A percentile compares a stretch with the other conserved stretches of the same genome.
phyloP scores from a whole-genome alignment of 1,284 basidiomycete species.

The Rhodofomes roseus region DNA sequence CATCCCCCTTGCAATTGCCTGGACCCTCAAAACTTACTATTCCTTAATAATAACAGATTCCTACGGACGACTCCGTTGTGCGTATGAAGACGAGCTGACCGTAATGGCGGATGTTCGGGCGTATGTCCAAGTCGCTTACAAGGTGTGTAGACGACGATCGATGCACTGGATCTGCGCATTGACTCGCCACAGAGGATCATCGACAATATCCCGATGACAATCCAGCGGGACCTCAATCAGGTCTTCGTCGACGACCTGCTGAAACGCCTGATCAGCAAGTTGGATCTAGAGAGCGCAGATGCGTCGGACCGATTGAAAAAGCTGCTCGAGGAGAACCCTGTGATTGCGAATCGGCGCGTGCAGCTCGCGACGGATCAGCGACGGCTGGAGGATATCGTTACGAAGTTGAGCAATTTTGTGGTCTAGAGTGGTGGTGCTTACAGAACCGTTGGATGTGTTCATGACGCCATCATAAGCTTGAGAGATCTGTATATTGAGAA shows the following conservation, averaged over 20 bases:
- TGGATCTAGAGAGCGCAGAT: conserved; percentile 22
- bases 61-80: background rate
- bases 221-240: conserved; percentile 47
- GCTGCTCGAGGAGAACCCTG: conserved; percentile 44
- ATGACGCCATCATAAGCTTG: too few species aligned
- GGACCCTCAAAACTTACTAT: too few species aligned
- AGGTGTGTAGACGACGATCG: conserved; percentile 8
- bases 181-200: conserved; percentile 42
- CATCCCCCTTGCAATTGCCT: too few species aligned
- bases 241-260: conserved; percentile 35
- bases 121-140: conserved; percentile 27
- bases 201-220: conserved; percentile 47
- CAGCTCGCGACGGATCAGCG: conserved; percentile 8
- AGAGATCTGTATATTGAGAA: too few species aligned
- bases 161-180: too few species aligned
- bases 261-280: conserved; percentile 34
- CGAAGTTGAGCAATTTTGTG: background rate
- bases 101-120: conserved; percentile 26
- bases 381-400: conserved; percentile 33
- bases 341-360: conserved; percentile 25
- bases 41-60: too few species aligned
- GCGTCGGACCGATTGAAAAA: conserved; percentile 27
- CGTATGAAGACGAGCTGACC: conserved; percentile 19
- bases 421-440: too few species aligned
- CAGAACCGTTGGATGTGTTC: too few species aligned